Evolutionary conservation across 495 filamentous ascomycete species (phyloP).

Genomic region (Xanthoparmelia taractica): DNA sequence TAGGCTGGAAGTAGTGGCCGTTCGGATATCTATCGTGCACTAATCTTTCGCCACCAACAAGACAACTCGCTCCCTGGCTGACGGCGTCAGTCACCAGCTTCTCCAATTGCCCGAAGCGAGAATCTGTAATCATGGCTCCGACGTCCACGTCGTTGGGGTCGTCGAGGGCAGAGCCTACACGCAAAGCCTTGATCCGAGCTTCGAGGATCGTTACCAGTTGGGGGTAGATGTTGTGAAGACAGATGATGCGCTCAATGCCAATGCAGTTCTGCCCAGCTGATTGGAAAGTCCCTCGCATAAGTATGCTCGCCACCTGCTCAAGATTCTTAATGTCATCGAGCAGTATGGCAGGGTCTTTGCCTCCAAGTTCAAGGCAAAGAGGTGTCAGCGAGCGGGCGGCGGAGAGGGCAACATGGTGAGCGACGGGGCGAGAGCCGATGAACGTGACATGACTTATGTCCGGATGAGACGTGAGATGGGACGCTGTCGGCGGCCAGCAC

Average conservation of each 20-base stretch:
- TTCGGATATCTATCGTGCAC: conserved; percentile 59
- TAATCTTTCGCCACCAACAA: conserved; percentile 69
- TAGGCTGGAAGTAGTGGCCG: conserved; percentile 89
- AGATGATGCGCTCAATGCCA: conserved; percentile 89
- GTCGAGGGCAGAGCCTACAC: conserved; percentile 59
- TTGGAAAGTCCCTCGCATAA: conserved; percentile 90
- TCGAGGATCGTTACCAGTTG: conserved; percentile 61
- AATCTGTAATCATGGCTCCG: conserved; percentile 79
- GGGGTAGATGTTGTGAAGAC: conserved; percentile 63
- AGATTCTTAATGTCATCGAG: conserved; percentile 72
- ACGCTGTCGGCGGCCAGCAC: conserved; percentile 78
- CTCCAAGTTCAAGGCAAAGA: conserved; percentile 81
- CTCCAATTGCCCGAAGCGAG: conserved; percentile 62
- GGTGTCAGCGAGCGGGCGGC: conserved; percentile 80
- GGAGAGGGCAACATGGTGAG: conserved; percentile 76
- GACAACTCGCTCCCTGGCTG: conserved; percentile 63
- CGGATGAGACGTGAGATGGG: conserved; percentile 78
- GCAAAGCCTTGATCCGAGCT: conserved; percentile 61
- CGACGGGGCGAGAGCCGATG: conserved; percentile 83
- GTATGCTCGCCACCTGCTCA: conserved; percentile 61
- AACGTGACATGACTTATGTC: conserved; percentile 89
- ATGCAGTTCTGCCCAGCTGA: conserved; percentile 98
- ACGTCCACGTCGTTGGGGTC: conserved; percentile 67
- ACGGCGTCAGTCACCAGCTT: conserved; percentile 69
- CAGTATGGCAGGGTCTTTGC: conserved; percentile 91